A percentile compares a stretch with the other conserved stretches of the same genome.
Conservation (phyloP, 2,329 filamentous ascomycete species). For the Cladophialophora chaetospira region DNA sequence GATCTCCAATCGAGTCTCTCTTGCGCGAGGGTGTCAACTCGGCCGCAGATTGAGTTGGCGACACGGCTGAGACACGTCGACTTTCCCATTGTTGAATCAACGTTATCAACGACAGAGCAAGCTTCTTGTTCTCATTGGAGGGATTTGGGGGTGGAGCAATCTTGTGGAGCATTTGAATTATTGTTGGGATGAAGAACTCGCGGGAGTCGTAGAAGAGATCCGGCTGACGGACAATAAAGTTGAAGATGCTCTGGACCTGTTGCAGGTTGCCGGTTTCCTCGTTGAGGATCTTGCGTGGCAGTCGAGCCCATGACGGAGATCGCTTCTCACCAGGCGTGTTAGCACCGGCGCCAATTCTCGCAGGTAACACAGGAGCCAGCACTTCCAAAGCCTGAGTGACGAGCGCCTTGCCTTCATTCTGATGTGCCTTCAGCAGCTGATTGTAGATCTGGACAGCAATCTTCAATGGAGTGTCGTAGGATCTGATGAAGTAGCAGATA, state of each 20-base stretch:
- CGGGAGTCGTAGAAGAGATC: slow-evolving; percentile 93
- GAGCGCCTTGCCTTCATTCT: slow-evolving; percentile 87
- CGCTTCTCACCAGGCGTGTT: slow-evolving; percentile 68
- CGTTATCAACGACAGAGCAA: slow-evolving; percentile 86
- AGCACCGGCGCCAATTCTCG: slow-evolving; percentile 62
- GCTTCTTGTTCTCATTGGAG: slow-evolving; percentile 86
- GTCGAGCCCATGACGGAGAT: slow-evolving; percentile 81
- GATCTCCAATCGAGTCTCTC: slow-evolving; percentile 46
- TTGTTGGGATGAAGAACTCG: slow-evolving; percentile 85
- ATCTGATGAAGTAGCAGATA: slow-evolving; percentile 95
- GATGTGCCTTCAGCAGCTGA: slow-evolving; percentile 85
- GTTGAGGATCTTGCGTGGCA: slow-evolving; percentile 84
- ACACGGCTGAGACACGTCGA: slow-evolving; percentile 60
- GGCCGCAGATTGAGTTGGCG: slow-evolving; percentile 43
- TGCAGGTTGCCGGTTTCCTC: slow-evolving; percentile 95
- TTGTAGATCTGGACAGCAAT: slow-evolving; percentile 96
- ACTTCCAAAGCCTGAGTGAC: slow-evolving; percentile 94
- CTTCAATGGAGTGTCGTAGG: slow-evolving; percentile 94
- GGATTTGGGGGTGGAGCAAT: slow-evolving; percentile 80
- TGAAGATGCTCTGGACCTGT: slow-evolving; percentile 95
- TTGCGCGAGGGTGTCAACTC: slow-evolving; percentile 68
- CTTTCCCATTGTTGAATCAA: slow-evolving; percentile 94
- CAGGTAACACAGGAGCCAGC: slow-evolving; percentile 89
- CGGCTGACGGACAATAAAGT: slow-evolving; percentile 90
- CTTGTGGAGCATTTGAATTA: slow-evolving; percentile 86